These are phyloP conservation scores for Bryoerythrophyllum caledonicum DNA, from an alignment of 225 moss, liverwort and hornwort species.

Conservation along the genomic window DNA sequence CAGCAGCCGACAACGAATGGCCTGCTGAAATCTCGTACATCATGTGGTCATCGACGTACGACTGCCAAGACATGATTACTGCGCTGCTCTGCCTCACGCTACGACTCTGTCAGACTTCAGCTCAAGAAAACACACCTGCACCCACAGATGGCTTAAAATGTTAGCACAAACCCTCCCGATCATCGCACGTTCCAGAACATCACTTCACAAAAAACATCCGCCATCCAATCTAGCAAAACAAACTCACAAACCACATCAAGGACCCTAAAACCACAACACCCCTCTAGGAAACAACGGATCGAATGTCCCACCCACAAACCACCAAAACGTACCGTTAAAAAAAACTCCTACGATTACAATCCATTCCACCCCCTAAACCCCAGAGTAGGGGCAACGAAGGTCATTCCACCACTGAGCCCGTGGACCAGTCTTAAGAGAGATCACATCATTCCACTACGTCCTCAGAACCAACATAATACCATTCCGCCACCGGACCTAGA, in stretches of 20 bases:
- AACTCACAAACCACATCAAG: background rate
- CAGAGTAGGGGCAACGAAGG: too few relatives aligned
- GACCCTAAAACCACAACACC: background rate
- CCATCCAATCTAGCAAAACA: background rate
- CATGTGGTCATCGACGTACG: constrained; percentile 32
- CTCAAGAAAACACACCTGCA: background rate
- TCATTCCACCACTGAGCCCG: too few relatives aligned
- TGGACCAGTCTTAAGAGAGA: too few relatives aligned
- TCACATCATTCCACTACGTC: too few relatives aligned
- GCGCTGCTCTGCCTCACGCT: constrained; percentile 1
- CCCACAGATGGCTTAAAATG: background rate
- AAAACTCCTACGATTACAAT: background rate
- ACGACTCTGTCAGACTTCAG: background rate
- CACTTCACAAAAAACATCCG: background rate
- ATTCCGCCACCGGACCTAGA: too few relatives aligned
- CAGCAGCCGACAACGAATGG: constrained; percentile 50
- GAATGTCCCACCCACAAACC: background rate
- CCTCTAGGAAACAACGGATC: background rate
- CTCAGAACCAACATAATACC: too few relatives aligned
- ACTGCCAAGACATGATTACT: constrained; percentile 70
- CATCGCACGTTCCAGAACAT: background rate
- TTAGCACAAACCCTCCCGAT: background rate
- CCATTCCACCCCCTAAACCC: background rate
- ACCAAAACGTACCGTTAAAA: too few relatives aligned
- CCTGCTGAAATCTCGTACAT: constrained; percentile 22